Evolutionary conservation across 108 stramenopile species (phyloP).

Genomic region (Stephanodiscus minutulus): DNA sequence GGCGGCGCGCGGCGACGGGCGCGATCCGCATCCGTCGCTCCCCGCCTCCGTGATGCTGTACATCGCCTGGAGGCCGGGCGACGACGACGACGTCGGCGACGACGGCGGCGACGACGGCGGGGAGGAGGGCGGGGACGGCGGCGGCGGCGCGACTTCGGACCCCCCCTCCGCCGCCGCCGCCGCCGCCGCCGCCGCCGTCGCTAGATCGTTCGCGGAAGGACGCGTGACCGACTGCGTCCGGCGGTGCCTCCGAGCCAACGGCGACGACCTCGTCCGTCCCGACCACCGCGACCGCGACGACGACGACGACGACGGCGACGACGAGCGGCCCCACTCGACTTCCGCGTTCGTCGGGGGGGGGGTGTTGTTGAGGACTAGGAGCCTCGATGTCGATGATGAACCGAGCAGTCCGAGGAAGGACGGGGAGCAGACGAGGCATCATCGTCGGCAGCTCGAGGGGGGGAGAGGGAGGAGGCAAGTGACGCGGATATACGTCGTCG

Average conservation of each 20-base stretch:
- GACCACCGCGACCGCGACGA: conserved; percentile 5
- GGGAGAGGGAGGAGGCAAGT: conserved; percentile 6
- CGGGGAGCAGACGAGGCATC: neutral
- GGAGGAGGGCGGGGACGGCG: too few relatives aligned
- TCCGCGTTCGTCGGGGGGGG: too few relatives aligned
- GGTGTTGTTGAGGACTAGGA: conserved; percentile 33
- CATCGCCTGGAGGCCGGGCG: conserved; percentile 51
- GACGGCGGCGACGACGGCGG: neutral
- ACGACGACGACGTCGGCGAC: neutral
- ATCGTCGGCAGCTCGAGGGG: conserved; percentile 2
- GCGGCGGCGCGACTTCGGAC: too few relatives aligned
- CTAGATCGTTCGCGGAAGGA: conserved; percentile 37
- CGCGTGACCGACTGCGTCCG: conserved; percentile 34
- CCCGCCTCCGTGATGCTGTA: conserved; percentile 59
- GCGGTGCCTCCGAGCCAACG: conserved; percentile 26
- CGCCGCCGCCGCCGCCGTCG: conserved; percentile 26
- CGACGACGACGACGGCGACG: conserved; percentile 16
- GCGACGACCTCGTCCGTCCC: conserved; percentile 16
- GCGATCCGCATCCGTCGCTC: neutral
- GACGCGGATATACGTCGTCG: conserved; percentile 48
- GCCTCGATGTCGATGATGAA: neutral
- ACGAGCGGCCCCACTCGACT: too few relatives aligned
- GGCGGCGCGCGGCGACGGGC: too few relatives aligned
- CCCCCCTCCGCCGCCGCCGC: neutral
- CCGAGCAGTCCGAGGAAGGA: neutral